These are phyloP conservation scores for Capsicum rhomboideum DNA, from an alignment of 257 asterid species.

Conservation along the genomic window DNA sequence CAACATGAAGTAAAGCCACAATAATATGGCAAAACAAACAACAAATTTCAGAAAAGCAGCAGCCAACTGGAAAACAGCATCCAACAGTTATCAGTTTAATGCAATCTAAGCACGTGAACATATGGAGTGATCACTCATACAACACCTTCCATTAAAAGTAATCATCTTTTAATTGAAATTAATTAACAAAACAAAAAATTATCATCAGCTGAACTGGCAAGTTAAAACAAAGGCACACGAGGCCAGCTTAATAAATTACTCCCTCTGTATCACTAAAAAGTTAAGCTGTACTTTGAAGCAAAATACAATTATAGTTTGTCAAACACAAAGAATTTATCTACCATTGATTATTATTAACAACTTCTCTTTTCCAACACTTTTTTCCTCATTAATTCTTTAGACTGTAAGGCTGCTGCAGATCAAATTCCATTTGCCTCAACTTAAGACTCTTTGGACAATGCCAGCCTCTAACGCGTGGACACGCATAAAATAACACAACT, in stretches of 20 bases:
- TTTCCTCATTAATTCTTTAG: not conserved
- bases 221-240: slow-evolving; percentile 16
- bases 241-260: slow-evolving; percentile 16
- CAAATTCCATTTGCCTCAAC: not conserved
- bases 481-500: slow-evolving; percentile 12
- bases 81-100: slow-evolving; percentile 9
- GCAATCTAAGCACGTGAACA: slow-evolving; percentile 32
- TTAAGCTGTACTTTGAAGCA: slow-evolving; percentile 28
- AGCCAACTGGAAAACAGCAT: slow-evolving; percentile 28
- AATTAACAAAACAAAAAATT: not conserved
- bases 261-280: slow-evolving; percentile 20
- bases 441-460: not conserved
- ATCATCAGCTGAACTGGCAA: slow-evolving; percentile 3
- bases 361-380: not conserved
- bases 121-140: slow-evolving; percentile 15
- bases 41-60: too few relatives aligned
- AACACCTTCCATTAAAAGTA: not conserved
- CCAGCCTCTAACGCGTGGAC: not conserved
- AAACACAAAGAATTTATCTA: not conserved
- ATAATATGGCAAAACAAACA: not conserved
- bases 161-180: not conserved
- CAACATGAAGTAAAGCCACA: not conserved
- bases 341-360: not conserved
- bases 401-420: slow-evolving; percentile 1
- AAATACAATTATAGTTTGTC: slow-evolving; percentile 10